Conservation (phyloP, 2,329 filamentous ascomycete species). For the Aspergillus proliferans region DNA sequence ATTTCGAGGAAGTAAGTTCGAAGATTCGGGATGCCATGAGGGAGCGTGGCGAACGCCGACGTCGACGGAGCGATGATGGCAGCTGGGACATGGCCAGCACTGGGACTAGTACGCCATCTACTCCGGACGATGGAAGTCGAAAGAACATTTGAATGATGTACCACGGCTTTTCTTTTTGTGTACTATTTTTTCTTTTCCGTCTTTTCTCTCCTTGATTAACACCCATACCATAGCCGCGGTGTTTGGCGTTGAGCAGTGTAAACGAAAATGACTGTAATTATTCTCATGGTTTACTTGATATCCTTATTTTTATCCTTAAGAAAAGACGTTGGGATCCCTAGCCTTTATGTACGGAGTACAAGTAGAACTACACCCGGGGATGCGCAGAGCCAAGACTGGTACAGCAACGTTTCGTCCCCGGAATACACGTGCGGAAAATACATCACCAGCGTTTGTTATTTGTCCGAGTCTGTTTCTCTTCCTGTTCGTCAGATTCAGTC, state of each 20-base stretch:
- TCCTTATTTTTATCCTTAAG: too few relatives aligned
- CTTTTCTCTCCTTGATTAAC: too few relatives aligned
- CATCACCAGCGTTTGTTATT: background rate
- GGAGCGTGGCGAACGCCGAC: conserved; percentile 62
- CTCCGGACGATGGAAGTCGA: conserved; percentile 23
- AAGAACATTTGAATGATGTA: conserved; percentile 26
- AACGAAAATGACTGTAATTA: too few relatives aligned
- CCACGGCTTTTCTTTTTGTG: background rate
- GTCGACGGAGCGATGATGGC: conserved; percentile 42
- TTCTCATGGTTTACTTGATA: too few relatives aligned
- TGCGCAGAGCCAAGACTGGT: too few relatives aligned
- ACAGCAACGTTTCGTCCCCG: background rate
- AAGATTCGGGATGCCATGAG: conserved; percentile 82
- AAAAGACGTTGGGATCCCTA: too few relatives aligned
- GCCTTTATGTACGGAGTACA: too few relatives aligned
- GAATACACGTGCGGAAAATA: background rate
- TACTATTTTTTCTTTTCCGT: too few relatives aligned
- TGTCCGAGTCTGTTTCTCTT: background rate
- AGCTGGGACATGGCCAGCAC: conserved; percentile 37
- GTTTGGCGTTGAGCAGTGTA: conserved; percentile 12
- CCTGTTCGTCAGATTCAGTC: background rate
- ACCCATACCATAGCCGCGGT: conserved; percentile 12
- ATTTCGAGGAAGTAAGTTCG: conserved; percentile 74
- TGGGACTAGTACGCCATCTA: conserved; percentile 29
- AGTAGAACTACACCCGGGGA: too few relatives aligned